Evolutionary conservation across 768 basidiomycete genomes (phyloP), one percentile per base, ranked within the genome.

Genomic region (Termitomyces sp.): DNA sequence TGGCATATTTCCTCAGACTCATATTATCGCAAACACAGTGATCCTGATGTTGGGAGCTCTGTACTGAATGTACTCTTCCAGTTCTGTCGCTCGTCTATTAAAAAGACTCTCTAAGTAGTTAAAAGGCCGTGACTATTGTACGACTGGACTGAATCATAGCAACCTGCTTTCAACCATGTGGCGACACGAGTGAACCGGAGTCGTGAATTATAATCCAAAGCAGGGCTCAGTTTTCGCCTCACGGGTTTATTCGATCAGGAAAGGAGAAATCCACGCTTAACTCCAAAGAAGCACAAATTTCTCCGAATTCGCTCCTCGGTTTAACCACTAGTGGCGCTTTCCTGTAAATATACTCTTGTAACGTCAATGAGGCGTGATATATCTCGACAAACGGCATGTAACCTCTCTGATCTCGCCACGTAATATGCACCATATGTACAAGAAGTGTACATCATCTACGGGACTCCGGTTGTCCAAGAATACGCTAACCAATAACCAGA

Each of bases 121-220:
- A 51, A 34, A 24, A 51, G 50, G n/a, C 49, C 13, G 11, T 9
- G 31, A 15, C n/a, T 37, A 18, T 13, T 39, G 22, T 52, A 70
- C 50, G 67, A 68, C 22, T 51, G 60, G 5, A 69, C 66, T 12
- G 69, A 66, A 71, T 53, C 62, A 8, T 31, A 4, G 46, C 18
- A 31, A 2, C 4, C 30, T 48, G n/a, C n/a, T 31, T 31, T 49
- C 9, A n/a, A 33, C n/a, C 13, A 31, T n/a, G 33, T 50, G n/a
- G 33, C 8, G 30, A 48, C 30, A n/a, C 30, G 16, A 30, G 30
- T n/a, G 30, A 15, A 8, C 16, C 16, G 12, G 34, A 31, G 31
- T 33, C 37, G 36, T 53, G n/a, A 27, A 6, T 27, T 34, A 50
- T 2, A 1, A 34, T 50, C 3, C 33, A 13, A 20, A 50, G 33